Evolutionary conservation across 1,284 basidiomycete species (phyloP).

Genomic region (Ustilago bromivora): DNA sequence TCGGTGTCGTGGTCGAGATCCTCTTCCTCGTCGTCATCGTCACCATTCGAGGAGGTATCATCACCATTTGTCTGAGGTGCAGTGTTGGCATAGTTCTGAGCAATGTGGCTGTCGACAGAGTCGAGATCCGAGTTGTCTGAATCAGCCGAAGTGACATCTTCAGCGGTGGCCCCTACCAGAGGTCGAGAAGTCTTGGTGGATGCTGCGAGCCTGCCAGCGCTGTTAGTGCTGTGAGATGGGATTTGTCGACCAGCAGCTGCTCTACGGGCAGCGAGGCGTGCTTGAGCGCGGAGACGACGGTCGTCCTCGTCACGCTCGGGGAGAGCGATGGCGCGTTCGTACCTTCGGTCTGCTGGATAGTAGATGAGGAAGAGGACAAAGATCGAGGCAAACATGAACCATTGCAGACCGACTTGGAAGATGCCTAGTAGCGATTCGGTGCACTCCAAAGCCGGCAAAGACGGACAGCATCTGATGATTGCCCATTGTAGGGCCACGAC

Average conservation of each 20-base stretch:
- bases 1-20: constrained; percentile 33
- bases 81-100: constrained; percentile 57
- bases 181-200: constrained; percentile 19
- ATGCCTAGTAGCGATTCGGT: constrained; percentile 85
- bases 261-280: constrained; percentile 35
- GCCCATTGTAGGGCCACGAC: constrained; percentile 86
- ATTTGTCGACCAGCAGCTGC: constrained; percentile 28
- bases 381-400: constrained; percentile 85
- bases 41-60: constrained; percentile 33
- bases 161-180: constrained; percentile 14
- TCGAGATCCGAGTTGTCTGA: constrained; percentile 65
- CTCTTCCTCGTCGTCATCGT: constrained; percentile 19
- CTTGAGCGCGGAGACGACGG: constrained; percentile 27
- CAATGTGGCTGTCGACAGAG: constrained; percentile 65
- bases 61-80: constrained; percentile 10
- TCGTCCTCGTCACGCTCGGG: constrained; percentile 31
- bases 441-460: constrained; percentile 72
- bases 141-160: constrained; percentile 53
- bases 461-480: constrained; percentile 82
- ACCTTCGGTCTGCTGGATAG: constrained; percentile 86
- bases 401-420: constrained; percentile 84
- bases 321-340: constrained; percentile 69
- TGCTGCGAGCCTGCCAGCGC: constrained; percentile 15
- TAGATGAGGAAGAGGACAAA: constrained; percentile 91
- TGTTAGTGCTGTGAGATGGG: constrained; percentile 10